These are phyloP conservation scores for Penicillium sp. DNA, from an alignment of 2,329 filamentous ascomycete species.

Conservation along the genomic window DNA sequence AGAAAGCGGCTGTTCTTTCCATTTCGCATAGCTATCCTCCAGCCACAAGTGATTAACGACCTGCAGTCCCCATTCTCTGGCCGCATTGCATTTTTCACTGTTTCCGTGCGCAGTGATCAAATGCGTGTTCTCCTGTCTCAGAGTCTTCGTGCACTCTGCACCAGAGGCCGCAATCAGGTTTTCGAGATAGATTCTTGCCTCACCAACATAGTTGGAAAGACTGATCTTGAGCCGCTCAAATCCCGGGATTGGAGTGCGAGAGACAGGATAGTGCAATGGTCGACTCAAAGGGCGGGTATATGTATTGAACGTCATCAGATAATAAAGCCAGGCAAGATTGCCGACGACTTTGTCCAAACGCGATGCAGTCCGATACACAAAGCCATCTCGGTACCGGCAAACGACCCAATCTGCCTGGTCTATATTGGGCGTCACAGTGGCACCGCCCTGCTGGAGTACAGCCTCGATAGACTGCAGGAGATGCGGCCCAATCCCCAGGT, in stretches of 20 bases:
- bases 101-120: conserved; percentile 86
- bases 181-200: conserved; percentile 89
- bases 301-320: conserved; percentile 82
- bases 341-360: conserved; percentile 81
- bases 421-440: conserved; percentile 67
- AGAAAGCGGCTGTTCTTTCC: conserved; percentile 73
- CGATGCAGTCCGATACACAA: conserved; percentile 76
- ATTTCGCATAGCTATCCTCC: conserved; percentile 94
- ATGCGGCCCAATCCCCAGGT: conserved; percentile 72
- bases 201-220: conserved; percentile 94
- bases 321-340: conserved; percentile 91
- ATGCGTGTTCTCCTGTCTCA: conserved; percentile 95
- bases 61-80: conserved; percentile 86
- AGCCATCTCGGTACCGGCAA: conserved; percentile 82
- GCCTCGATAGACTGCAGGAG: conserved; percentile 69
- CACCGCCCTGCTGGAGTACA: conserved; percentile 74
- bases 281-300: conserved; percentile 86
- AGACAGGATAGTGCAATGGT: conserved; percentile 87
- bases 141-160: conserved; percentile 88
- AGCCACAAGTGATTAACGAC: conserved; percentile 96
- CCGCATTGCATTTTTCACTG: conserved; percentile 92
- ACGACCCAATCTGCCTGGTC: conserved; percentile 80
- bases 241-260: conserved; percentile 74
- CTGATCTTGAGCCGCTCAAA: conserved; percentile 80
- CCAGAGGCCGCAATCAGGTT: conserved; percentile 85